A percentile compares a stretch with the other conserved stretches of the same genome.
Conservation (phyloP, 768 basidiomycete genomes). For the Ephemerocybe angulata region DNA sequence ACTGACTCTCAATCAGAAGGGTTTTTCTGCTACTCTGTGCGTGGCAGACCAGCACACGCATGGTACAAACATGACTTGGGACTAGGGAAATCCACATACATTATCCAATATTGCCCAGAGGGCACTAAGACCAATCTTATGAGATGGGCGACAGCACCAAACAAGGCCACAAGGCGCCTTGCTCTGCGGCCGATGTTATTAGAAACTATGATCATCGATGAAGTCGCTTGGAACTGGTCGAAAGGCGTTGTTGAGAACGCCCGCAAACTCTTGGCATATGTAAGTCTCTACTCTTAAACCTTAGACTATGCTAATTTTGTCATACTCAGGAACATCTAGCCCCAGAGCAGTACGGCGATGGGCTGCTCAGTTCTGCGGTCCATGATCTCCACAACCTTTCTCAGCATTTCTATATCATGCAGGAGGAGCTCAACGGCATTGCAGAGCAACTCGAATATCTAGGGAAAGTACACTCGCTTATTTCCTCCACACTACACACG, state of each 20-base stretch:
- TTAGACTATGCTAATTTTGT: no score
- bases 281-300: background rate
- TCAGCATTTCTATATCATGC: background rate
- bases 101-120: background rate
- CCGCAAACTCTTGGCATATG: background rate
- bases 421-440: background rate
- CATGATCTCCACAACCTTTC: constrained; percentile 1
- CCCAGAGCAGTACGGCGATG: background rate
- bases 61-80: background rate
- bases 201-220: background rate
- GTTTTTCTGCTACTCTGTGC: background rate
- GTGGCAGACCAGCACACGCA: background rate
- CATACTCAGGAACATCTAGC: background rate
- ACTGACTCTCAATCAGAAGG: no score
- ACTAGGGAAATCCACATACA: background rate
- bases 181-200: background rate
- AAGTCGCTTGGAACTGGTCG: background rate
- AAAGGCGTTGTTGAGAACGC: background rate
- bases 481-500: background rate
- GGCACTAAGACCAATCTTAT: background rate
- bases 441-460: background rate
- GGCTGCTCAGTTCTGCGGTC: background rate
- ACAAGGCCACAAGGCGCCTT: background rate
- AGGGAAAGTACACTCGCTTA: background rate
- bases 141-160: background rate